Base-by-base conservation (phyloP, 768 basidiomycete species). In the Boletus rubescentipes region DNA sequence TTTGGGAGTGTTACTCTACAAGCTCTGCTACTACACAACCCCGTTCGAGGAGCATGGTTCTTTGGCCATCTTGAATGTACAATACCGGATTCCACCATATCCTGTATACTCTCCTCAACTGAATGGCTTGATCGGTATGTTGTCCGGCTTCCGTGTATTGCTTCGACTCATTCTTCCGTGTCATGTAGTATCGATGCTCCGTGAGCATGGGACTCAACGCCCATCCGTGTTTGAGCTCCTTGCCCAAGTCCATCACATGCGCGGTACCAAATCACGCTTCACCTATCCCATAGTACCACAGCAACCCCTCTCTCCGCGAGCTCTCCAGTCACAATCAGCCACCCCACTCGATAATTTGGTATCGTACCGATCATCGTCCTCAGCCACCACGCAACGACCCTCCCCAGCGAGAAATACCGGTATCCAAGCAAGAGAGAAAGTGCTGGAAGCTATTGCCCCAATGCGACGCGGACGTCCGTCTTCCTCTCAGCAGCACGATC, bases 31-130 rank as follows among this genome's bases (percentile, higher is more conserved):
- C 73, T 99, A 99, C 71, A 99, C 95, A 0, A 99, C 97, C 1
- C 97, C 97, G 0, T 99, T 99, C 65, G 97, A 99, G 71, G 96
- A 98, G 66, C 94, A 98, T 62, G 96, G 96, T 1, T 91, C 93
- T 3, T 75, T 99, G 47, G 97, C 97, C 3, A 98, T 98, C 58
- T 78, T 98, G 58, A 98, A 98, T 65, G 95, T 95, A 34, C 93
- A 95, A 64, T 99, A 98, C 71, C 87, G 86, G 60, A 89, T 90
- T 43, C 93, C 93, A 2, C 83, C 91, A 32, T 94, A 91, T 69
- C 92, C 92, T 2, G 80, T 87, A 2, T 97, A 95, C 68, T 95
- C 93, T 2, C 72, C 78, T 5, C 82, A 89, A 56, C 83, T 98
- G 79, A 93, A 89, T 59, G 77, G 82, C 45, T 68, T 95, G 40